Percentiles rank a stretch among this genome's conserved stretches.
These are phyloP conservation scores for Aspergillus aculeatinus DNA, from an alignment of 2,329 filamentous ascomycete species.

Conservation along the genomic window DNA sequence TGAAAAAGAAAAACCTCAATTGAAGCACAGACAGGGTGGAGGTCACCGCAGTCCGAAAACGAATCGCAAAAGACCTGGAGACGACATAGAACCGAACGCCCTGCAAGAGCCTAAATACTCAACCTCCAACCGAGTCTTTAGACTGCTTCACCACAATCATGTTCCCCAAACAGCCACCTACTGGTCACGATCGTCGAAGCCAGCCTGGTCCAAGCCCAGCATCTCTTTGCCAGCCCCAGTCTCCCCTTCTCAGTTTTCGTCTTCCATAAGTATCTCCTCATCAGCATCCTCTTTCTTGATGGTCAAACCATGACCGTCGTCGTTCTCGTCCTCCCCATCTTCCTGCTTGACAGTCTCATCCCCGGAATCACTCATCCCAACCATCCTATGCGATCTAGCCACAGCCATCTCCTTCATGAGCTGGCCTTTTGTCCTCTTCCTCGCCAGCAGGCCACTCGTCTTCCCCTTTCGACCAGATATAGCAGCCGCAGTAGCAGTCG, in stretches of 20 bases:
- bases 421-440: slow-evolving; percentile 16
- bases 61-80: too few relatives aligned
- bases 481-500: neutral
- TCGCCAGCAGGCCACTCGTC: neutral
- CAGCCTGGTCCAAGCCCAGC: neutral
- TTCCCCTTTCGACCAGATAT: neutral
- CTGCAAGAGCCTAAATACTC: too few relatives aligned
- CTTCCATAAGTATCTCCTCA: neutral
- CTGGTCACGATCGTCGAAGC: too few relatives aligned
- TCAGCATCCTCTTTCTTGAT: neutral
- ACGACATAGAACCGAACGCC: too few relatives aligned
- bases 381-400: slow-evolving; percentile 12
- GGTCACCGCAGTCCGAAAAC: too few relatives aligned
- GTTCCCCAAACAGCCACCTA: too few relatives aligned
- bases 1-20: too few relatives aligned
- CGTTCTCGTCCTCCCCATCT: neutral
- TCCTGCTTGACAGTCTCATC: neutral
- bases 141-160: too few relatives aligned
- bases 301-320: neutral
- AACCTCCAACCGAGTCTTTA: too few relatives aligned
- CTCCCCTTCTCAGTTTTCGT: neutral
- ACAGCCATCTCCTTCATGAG: slow-evolving; percentile 10
- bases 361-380: neutral
- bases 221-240: neutral
- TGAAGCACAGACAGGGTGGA: too few relatives aligned